Evolutionary conservation across 345 rosid species (phyloP).

Genomic region (Brassica nigra): DNA sequence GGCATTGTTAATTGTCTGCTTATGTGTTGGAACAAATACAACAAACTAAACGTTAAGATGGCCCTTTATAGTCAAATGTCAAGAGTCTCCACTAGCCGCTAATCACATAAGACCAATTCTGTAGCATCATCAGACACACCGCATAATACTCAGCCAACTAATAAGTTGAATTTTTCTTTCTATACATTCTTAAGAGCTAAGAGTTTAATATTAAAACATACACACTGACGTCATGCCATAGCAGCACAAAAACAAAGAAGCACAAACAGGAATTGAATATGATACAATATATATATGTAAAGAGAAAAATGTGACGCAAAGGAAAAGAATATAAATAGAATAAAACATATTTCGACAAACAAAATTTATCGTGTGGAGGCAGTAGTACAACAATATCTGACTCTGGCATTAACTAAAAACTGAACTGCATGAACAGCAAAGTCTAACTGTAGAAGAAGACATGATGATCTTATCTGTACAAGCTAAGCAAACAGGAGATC

Average conservation of each 20-base stretch:
- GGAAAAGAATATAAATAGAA: not conserved
- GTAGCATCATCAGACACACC: slow-evolving; percentile 19
- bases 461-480: no score
- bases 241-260: not conserved
- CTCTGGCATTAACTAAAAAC: slow-evolving; percentile 46
- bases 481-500: no score
- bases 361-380: slow-evolving; percentile 49
- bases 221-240: slow-evolving; percentile 24
- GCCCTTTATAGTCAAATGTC: slow-evolving; percentile 23
- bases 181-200: slow-evolving; percentile 10
- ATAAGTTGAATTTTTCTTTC: slow-evolving; percentile 1
- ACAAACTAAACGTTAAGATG: slow-evolving; percentile 23
- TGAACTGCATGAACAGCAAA: slow-evolving; percentile 55
- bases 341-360: not conserved
- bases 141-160: slow-evolving; percentile 9
- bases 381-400: slow-evolving; percentile 43
- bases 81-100: slow-evolving; percentile 35
- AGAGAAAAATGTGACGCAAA: not conserved
- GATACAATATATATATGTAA: not conserved
- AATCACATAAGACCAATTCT: slow-evolving; percentile 35
- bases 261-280: slow-evolving; percentile 1
- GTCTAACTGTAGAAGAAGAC: slow-evolving; percentile 49
- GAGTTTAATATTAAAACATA: not conserved
- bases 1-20: slow-evolving; percentile 10
- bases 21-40: slow-evolving; percentile 10